These are phyloP conservation scores for Rhodosporidiobolus odoratus DNA, from an alignment of 768 basidiomycete species.

Conservation along the genomic window DNA sequence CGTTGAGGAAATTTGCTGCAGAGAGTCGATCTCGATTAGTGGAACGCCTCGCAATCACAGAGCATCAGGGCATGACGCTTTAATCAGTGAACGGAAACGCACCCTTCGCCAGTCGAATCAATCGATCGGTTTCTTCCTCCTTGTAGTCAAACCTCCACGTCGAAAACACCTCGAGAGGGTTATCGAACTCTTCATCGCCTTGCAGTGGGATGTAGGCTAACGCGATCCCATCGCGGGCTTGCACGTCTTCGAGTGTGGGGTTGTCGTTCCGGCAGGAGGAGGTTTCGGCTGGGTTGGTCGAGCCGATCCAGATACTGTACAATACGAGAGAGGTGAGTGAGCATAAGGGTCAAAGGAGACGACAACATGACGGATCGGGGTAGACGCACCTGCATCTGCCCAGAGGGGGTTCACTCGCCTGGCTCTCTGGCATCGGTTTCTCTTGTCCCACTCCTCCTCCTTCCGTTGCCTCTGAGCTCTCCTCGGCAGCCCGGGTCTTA, in stretches of 20 bases:
- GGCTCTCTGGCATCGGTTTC: slow-evolving; percentile 16
- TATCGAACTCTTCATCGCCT: slow-evolving; percentile 14
- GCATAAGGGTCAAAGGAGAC: too few relatives aligned
- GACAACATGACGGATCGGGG: not conserved
- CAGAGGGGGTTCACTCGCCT: slow-evolving; percentile 25
- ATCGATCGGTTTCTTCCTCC: slow-evolving; percentile 27
- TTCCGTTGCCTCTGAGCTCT: not conserved
- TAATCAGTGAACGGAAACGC: not conserved
- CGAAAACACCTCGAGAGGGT: slow-evolving; percentile 27
- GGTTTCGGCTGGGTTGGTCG: not conserved
- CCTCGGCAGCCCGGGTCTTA: not conserved
- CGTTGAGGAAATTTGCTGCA: slow-evolving; percentile 30
- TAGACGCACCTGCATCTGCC: slow-evolving; percentile 19
- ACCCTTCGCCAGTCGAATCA: slow-evolving; percentile 24
- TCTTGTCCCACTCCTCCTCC: not conserved
- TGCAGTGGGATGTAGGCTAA: slow-evolving; percentile 30
- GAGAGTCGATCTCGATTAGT: not conserved
- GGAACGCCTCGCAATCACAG: not conserved
- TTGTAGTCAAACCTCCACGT: slow-evolving; percentile 33
- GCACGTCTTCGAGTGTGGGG: slow-evolving; percentile 18
- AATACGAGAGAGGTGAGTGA: not conserved
- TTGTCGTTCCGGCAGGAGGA: slow-evolving; percentile 22
- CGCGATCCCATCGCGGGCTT: slow-evolving; percentile 26
- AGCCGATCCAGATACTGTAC: slow-evolving; percentile 37
- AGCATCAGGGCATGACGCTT: not conserved